Base-by-base conservation (phyloP, 108 stramenopile species). In the Skeletonema potamos region DNA sequence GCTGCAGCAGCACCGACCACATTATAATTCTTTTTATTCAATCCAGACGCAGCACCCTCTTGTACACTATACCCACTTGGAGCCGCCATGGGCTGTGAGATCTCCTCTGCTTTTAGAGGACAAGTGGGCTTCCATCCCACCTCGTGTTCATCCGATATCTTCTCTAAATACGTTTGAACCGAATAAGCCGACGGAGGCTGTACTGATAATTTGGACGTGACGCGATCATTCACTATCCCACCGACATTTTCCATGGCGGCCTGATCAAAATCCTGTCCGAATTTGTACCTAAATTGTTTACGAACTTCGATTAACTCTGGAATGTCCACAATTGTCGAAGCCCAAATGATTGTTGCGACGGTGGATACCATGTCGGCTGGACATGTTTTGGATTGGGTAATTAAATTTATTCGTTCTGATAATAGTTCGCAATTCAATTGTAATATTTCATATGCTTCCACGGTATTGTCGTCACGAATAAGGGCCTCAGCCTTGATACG, bases 401-500 rank as follows among this genome's bases (percentile, higher is more conserved):
- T 81, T 2, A 94, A 67, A 27, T 89, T 84, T 44, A 94, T 85
- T 12, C 96, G 82, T 67, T 96, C 93, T 27, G 71, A 66, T 26
- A 96, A 57, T n/a, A 96, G 59, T 64, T 95, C 92, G 58, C 96
- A 96, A 5, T 79, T 73, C 4, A 96, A 73, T 41, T 83, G 76
- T 11, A 96, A 58, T 30, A 96, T 93, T 54, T 93, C 93, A 56
- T 90, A 94, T 0, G 96, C 96, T 73, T 96, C 92, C 30, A 96
- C 79, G 54, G 90, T 84, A 68, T 86, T 72, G 64, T 96, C 96
- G 30, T 95, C 96, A 8, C 92, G 86, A 71, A 94, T 96, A 10
- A 96, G 70, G 3, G 92, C 82, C 68, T 96, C 93, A 44, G 92
- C 92, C 36, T 82, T 83, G 74, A 96, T 96, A n/a, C 86, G 76